These are phyloP conservation scores for Eucalyptus grandis DNA, from an alignment of 345 rosid genomes.

Conservation along the genomic window DNA sequence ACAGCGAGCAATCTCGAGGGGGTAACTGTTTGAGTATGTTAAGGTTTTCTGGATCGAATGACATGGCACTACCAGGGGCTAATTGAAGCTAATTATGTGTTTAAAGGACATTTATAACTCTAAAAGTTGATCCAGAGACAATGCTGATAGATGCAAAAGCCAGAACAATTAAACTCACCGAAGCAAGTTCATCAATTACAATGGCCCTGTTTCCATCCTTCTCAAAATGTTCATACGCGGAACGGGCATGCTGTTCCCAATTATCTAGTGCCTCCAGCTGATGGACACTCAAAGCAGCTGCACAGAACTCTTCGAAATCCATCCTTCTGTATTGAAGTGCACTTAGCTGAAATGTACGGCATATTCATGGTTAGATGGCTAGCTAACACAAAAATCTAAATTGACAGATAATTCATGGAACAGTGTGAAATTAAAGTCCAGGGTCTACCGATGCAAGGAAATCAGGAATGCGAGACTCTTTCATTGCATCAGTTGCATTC, in stretches of 20 bases:
- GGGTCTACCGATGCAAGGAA: conserved; percentile 50
- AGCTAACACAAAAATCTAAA: not conserved
- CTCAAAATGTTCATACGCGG: conserved; percentile 84
- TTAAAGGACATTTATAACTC: not conserved
- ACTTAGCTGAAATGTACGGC: conserved; percentile 43
- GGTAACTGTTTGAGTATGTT: not conserved
- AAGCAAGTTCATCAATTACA: conserved; percentile 86
- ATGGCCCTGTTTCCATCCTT: conserved; percentile 87
- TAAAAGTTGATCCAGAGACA: not conserved
- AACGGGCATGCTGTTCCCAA: conserved; percentile 83
- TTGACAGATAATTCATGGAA: not conserved
- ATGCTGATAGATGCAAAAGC: not conserved
- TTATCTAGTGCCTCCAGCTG: conserved; percentile 79
- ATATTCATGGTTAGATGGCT: not conserved
- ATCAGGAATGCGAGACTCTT: conserved; percentile 69
- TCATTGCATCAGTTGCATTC: conserved; percentile 88
- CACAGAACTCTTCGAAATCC: conserved; percentile 96
- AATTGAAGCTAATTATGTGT: not conserved
- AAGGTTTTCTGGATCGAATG: not conserved
- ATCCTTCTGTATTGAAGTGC: conserved; percentile 81
- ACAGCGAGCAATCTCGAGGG: not conserved
- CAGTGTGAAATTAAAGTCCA: not conserved
- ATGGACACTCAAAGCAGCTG: conserved; percentile 86
- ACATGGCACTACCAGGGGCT: not conserved
- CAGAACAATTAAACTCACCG: conserved; percentile 28